These are phyloP conservation scores for Candolleomyces efflorescens DNA, from an alignment of 768 basidiomycete genomes.

Conservation along the genomic window DNA sequence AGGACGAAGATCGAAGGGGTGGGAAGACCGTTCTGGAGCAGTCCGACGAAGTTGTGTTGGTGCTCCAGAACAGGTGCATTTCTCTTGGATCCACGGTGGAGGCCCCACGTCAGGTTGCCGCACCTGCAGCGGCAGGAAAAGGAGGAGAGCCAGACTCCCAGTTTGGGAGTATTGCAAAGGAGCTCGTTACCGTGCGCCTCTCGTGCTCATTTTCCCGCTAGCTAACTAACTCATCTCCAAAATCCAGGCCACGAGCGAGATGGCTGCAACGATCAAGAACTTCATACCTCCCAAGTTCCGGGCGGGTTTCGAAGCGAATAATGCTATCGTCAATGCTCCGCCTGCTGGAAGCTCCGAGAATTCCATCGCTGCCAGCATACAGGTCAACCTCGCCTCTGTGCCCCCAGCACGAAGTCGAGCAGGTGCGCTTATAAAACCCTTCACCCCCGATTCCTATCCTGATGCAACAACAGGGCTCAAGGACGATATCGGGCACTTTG, in stretches of 20 bases:
- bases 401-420: background rate
- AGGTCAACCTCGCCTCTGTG: background rate
- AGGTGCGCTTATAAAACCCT: background rate
- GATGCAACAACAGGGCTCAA: background rate
- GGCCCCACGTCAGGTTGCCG: background rate
- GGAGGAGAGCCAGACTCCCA: too few species aligned
- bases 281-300: background rate
- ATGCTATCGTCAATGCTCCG: background rate
- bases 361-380: background rate
- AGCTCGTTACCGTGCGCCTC: background rate
- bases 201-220: background rate
- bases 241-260: background rate
- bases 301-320: background rate
- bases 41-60: background rate
- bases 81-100: background rate
- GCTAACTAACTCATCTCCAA: background rate
- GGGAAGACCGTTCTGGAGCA: background rate
- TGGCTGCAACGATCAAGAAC: background rate
- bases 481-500: background rate
- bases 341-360: background rate
- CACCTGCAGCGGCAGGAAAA: background rate
- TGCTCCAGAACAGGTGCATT: background rate
- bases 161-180: background rate
- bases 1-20: too few species aligned
- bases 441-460: background rate